Percentiles rank a stretch among this genome's conserved stretches.
These are phyloP conservation scores for Sungouiella blattae DNA, from an alignment of 805 yeast species.

Conservation along the genomic window DNA sequence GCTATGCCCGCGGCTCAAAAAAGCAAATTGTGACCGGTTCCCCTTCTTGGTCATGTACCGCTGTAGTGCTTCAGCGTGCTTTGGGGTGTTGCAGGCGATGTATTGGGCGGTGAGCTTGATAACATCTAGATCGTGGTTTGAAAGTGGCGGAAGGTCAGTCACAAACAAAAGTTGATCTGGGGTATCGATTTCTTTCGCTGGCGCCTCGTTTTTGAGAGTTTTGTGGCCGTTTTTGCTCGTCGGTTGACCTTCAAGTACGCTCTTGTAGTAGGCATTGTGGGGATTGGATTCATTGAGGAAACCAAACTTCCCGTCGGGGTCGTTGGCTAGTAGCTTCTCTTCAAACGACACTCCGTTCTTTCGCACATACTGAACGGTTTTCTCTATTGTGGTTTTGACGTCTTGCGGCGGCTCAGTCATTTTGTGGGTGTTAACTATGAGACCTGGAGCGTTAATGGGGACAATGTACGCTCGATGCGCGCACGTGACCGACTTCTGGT, in stretches of 20 bases:
- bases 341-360: slow-evolving; percentile 71
- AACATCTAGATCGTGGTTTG: slow-evolving; percentile 62
- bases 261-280: slow-evolving; percentile 54
- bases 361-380: slow-evolving; percentile 67
- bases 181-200: slow-evolving; percentile 12
- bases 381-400: slow-evolving; percentile 52
- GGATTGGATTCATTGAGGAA: slow-evolving; percentile 57
- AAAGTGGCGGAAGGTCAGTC: slow-evolving; percentile 37
- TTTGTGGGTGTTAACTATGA: no score
- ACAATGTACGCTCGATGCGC: no score
- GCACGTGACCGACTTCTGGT: no score
- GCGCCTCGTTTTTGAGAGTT: no score
- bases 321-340: slow-evolving; percentile 47
- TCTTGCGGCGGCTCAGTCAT: slow-evolving; percentile 32
- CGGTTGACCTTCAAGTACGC: slow-evolving; percentile 37
- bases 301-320: slow-evolving; percentile 52
- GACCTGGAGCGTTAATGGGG: no score
- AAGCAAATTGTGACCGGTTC: slow-evolving; percentile 60
- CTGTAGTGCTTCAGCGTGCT: slow-evolving; percentile 29
- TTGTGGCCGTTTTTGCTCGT: background rate
- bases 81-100: slow-evolving; percentile 57
- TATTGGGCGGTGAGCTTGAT: slow-evolving; percentile 71
- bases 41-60: slow-evolving; percentile 35
- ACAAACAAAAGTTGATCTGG: slow-evolving; percentile 23
- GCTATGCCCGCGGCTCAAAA: slow-evolving; percentile 58